Evolutionary conservation across 768 basidiomycete genomes (phyloP), one percentile per base, ranked within the genome.

Genomic region (Russula dissimulans): DNA sequence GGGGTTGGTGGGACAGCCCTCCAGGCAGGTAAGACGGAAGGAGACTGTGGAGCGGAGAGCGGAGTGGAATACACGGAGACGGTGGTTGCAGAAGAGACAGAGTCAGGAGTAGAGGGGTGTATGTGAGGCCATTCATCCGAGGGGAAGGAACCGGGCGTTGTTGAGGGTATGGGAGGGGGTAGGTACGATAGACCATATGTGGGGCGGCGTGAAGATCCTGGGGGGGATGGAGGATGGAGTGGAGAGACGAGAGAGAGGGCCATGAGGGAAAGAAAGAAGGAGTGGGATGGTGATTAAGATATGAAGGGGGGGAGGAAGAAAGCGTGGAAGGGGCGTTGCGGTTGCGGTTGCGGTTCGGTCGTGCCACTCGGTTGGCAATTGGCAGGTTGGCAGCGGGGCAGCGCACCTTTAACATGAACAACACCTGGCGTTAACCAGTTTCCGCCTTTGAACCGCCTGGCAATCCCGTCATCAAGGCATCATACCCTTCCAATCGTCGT

Each of bases 1-100:
- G 64, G 64, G 0, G 64, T 62, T 43, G 64, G 64, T 39, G 64
- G 64, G 17, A 65, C 64, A 17, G 64, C 59, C 48, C 54, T 63
- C 64, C 61, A 63, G 14, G 53, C 62, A 22, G 62, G 62, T 5
- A 63, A 59, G 39, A 26, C 10, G 17, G 61, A 46, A 14, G 58
- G 59, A 3, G 62, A 54, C 31, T 32, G 62, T 5, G 54, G 57
- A 14, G 51, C 52, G 6, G 63, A 54, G 11, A 51, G 50, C 4
- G 61, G 63, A 1, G 60, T 62, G 8, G 51, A 48, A n/a, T 57
- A 56, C 14, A 54, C 55, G 12, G 63, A 61, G 9, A 57, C 43
- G 8, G 59, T 46, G 26, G 50, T 42, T 7, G 45, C 29, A 8
- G 61, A 54, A 26, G 46, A 46, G 50, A 54, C 38, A 11, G 59